These are phyloP conservation scores for Auricularia sp. DNA, from an alignment of 768 basidiomycete species.

Conservation along the genomic window DNA sequence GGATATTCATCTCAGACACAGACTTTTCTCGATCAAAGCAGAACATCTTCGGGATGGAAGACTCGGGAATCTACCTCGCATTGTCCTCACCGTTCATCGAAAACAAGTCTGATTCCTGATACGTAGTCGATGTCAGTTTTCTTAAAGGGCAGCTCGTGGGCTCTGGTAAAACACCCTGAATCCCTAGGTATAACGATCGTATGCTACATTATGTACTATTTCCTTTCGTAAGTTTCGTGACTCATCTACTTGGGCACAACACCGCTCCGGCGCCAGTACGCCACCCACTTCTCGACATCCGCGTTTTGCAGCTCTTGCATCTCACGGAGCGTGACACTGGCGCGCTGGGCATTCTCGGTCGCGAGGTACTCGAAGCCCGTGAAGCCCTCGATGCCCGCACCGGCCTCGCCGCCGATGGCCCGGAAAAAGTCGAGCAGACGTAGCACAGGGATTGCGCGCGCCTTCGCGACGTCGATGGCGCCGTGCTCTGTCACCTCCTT, in stretches of 20 bases:
- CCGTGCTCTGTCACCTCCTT: slow-evolving; percentile 6
- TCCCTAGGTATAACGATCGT: neutral
- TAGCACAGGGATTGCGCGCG: slow-evolving; percentile 17
- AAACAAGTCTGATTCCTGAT: too few relatives aligned
- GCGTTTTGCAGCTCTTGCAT: neutral
- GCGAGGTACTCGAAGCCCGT: neutral
- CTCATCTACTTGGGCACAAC: neutral
- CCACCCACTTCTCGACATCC: neutral
- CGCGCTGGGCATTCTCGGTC: neutral
- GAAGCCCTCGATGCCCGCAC: neutral
- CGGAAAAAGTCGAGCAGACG: slow-evolving; percentile 23
- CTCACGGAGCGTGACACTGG: neutral
- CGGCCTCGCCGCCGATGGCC: neutral
- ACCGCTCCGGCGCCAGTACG: neutral
- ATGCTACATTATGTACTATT: neutral
- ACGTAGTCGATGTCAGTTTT: too few relatives aligned
- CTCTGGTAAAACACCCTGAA: too few relatives aligned
- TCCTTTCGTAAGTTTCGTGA: neutral
- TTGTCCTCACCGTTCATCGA: too few relatives aligned
- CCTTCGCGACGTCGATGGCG: slow-evolving; percentile 5
- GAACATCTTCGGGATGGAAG: too few relatives aligned
- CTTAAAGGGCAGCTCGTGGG: too few relatives aligned
- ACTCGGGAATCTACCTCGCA: too few relatives aligned
- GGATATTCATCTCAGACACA: too few relatives aligned
- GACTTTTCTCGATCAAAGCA: too few relatives aligned